A percentile compares a stretch with the other conserved stretches of the same genome.
Evolutionary conservation across 768 basidiomycete species (phyloP).

Genomic region (Polyporus arcularius): DNA sequence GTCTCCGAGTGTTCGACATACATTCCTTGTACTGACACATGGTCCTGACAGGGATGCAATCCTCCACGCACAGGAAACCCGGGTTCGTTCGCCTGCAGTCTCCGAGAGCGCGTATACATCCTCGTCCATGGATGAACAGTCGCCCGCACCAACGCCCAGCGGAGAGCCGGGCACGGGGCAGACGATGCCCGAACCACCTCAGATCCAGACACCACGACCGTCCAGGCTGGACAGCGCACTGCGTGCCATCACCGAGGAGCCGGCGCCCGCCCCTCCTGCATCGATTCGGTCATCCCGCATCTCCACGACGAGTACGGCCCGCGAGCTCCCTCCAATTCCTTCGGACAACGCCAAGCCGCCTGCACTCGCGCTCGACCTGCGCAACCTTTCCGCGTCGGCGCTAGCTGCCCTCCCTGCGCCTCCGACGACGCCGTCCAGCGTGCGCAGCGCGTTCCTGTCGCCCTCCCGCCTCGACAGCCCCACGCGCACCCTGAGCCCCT

Average conservation of each 20-base stretch:
- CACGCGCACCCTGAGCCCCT: conserved; percentile 49
- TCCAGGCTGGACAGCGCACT: too few species aligned
- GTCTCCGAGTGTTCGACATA: conserved; percentile 13
- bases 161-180: not conserved
- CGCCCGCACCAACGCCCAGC: not conserved
- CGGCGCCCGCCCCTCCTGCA: not conserved
- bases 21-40: not conserved
- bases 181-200: too few species aligned
- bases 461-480: conserved; percentile 26
- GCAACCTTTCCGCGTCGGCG: conserved; percentile 6
- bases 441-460: conserved; percentile 29
- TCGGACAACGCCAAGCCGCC: conserved; percentile 18
- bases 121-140: not conserved
- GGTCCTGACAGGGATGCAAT: conserved; percentile 6
- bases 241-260: not conserved
- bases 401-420: conserved; percentile 21
- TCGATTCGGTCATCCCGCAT: not conserved
- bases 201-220: too few species aligned
- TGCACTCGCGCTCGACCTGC: conserved; percentile 34
- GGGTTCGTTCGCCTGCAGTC: conserved; percentile 9
- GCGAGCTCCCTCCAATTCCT: conserved; percentile 16
- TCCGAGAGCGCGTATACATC: conserved; percentile 30
- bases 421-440: conserved; percentile 19
- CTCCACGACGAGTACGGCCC: not conserved
- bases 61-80: conserved; percentile 40